These are phyloP conservation scores for Serendipita sp. DNA, from an alignment of 768 basidiomycete genomes.

Conservation along the genomic window DNA sequence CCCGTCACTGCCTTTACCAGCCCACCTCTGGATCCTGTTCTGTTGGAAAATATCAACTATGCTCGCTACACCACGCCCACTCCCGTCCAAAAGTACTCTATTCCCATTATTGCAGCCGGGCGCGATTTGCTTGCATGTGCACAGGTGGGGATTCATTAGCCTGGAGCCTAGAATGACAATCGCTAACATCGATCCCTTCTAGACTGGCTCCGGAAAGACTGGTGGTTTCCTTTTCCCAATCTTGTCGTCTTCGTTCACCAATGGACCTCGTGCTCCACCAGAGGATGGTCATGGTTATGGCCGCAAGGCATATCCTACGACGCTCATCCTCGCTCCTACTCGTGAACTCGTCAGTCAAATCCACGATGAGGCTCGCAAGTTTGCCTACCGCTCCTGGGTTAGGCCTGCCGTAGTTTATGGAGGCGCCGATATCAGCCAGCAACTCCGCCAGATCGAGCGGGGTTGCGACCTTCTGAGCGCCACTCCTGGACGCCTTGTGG, in stretches of 20 bases:
- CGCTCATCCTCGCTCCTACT: slow-evolving; percentile 94
- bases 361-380: slow-evolving; percentile 97
- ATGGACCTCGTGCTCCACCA: slow-evolving; percentile 65
- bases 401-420: slow-evolving; percentile 98
- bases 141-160: slow-evolving; percentile 36
- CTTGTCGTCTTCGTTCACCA: slow-evolving; percentile 76
- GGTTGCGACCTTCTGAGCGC: slow-evolving; percentile 96
- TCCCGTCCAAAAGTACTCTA: slow-evolving; percentile 98
- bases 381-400: slow-evolving; percentile 98
- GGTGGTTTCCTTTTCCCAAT: slow-evolving; percentile 99
- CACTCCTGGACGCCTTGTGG: slow-evolving; percentile 94
- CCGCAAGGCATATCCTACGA: slow-evolving; percentile 91
- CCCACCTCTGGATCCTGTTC: slow-evolving; percentile 81
- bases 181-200: slow-evolving; percentile 19
- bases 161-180: slow-evolving; percentile 10
- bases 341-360: slow-evolving; percentile 99
- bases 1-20: slow-evolving; percentile 75
- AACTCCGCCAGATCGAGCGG: slow-evolving; percentile 85
- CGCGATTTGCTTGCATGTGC: slow-evolving; percentile 86
- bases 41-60: slow-evolving; percentile 86
- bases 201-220: slow-evolving; percentile 99
- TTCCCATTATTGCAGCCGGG: slow-evolving; percentile 86
- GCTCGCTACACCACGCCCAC: slow-evolving; percentile 93
- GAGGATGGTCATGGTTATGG: slow-evolving; percentile 27
- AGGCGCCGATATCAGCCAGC: slow-evolving; percentile 93